phyloP scores from a whole-genome alignment of 305 asterid species.

The Rubia tinctorum region DNA sequence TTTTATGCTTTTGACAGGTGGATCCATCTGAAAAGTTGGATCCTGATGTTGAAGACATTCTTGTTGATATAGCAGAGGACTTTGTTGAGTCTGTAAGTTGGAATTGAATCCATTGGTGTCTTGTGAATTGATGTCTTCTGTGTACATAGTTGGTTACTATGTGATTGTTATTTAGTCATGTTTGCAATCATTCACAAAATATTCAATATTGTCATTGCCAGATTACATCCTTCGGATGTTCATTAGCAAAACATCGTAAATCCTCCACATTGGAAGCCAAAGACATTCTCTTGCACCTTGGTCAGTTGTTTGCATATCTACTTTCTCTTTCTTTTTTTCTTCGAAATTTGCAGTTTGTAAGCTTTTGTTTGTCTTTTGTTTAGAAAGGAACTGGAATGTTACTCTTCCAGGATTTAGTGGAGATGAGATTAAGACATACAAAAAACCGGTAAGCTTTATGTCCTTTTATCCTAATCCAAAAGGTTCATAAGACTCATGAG shows the following conservation, averaged over 20 bases:
- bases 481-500: no score
- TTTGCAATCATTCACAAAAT: not conserved
- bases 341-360: constrained; percentile 18
- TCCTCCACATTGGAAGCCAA: constrained; percentile 85
- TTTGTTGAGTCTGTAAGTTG: constrained; percentile 91
- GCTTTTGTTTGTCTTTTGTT: constrained; percentile 19
- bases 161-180: not conserved
- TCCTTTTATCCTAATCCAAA: constrained; percentile 5
- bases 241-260: constrained; percentile 89
- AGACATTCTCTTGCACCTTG: constrained; percentile 88
- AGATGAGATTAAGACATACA: constrained; percentile 80
- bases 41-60: constrained; percentile 80
- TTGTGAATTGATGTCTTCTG: not conserved
- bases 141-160: not conserved
- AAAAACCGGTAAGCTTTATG: constrained; percentile 56
- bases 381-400: constrained; percentile 92
- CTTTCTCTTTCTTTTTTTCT: not conserved
- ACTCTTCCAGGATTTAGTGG: constrained; percentile 90
- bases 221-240: constrained; percentile 82
- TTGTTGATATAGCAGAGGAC: constrained; percentile 84
- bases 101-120: not conserved
- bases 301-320: constrained; percentile 38
- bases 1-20: constrained; percentile 40
- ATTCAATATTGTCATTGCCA: constrained; percentile 25
- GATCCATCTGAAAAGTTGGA: constrained; percentile 87